A percentile compares a stretch with the other conserved stretches of the same genome.
Conservation (phyloP, 1,284 basidiomycete genomes). For the Trametes hirsuta region DNA sequence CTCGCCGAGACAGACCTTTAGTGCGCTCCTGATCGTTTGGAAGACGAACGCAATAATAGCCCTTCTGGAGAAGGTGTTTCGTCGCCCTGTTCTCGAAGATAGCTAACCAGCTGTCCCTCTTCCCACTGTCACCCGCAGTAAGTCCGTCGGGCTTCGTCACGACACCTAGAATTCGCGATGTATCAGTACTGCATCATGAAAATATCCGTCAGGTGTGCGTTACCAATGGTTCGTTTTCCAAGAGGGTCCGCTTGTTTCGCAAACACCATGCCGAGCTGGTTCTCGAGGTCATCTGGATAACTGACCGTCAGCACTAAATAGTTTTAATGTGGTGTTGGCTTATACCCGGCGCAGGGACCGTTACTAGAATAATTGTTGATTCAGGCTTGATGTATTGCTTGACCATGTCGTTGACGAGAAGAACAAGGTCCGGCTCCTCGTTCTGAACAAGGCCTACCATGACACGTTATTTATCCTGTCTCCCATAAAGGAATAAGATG, state of each 20-base stretch:
- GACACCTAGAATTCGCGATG: conserved; percentile 44
- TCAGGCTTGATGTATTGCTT: conserved; percentile 42
- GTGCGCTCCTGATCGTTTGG: conserved; percentile 57
- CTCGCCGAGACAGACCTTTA: conserved; percentile 36
- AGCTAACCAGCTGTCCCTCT: conserved; percentile 46
- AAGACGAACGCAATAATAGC: conserved; percentile 66
- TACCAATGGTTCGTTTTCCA: conserved; percentile 62
- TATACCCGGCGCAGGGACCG: conserved; percentile 60
- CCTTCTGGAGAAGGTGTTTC: conserved; percentile 47
- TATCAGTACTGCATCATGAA: background rate
- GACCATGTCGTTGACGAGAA: conserved; percentile 47
- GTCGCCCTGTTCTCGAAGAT: conserved; percentile 46
- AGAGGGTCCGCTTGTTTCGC: conserved; percentile 52
- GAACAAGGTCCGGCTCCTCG: conserved; percentile 42
- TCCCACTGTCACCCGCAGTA: conserved; percentile 42
- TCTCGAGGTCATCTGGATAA: conserved; percentile 60
- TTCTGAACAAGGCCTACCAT: conserved; percentile 56
- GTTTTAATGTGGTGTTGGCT: background rate
- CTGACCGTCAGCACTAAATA: background rate
- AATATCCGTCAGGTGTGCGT: background rate
- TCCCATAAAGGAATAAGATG: background rate
- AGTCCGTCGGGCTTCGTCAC: conserved; percentile 66
- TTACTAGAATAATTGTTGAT: conserved; percentile 58
- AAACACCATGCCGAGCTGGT: conserved; percentile 54
- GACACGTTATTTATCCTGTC: background rate